phyloP scores from a whole-genome alignment of 2,329 filamentous ascomycete genomes.

The Alternaria longipes region DNA sequence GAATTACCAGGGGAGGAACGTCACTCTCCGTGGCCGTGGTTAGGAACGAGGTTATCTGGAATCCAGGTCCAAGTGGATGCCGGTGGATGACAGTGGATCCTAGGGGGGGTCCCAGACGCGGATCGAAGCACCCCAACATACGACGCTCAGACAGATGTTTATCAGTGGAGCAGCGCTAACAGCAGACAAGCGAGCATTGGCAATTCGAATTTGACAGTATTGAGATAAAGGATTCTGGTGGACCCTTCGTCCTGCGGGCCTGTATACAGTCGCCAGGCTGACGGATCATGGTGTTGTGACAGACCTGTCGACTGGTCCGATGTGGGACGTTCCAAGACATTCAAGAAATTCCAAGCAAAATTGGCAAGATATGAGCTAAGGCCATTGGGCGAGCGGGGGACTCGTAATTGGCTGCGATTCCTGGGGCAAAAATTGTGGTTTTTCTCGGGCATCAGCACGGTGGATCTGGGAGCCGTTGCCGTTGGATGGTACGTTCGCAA shows the following conservation, averaged over 20 bases:
- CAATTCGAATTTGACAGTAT: slow-evolving; percentile 16
- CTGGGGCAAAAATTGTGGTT: neutral
- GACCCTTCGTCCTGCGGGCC: slow-evolving; percentile 1
- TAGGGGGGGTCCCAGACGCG: slow-evolving; percentile 9
- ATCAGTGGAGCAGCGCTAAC: slow-evolving; percentile 30
- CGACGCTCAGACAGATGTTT: slow-evolving; percentile 21
- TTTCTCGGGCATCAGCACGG: slow-evolving; percentile 14
- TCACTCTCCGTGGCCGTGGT: slow-evolving; percentile 3
- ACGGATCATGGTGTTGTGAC: slow-evolving; percentile 4
- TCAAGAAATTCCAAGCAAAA: slow-evolving; percentile 15
- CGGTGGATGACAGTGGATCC: slow-evolving; percentile 9
- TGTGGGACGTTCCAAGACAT: slow-evolving; percentile 8
- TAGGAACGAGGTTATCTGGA: slow-evolving; percentile 3
- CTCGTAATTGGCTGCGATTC: slow-evolving; percentile 2
- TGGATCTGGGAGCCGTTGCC: slow-evolving; percentile 5
- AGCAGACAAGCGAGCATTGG: slow-evolving; percentile 9
- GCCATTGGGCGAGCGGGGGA: neutral
- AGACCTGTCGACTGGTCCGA: slow-evolving; percentile 1
- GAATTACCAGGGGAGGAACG: slow-evolving; percentile 2
- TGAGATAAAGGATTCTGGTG: slow-evolving; percentile 16
- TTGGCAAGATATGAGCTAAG: slow-evolving; percentile 4
- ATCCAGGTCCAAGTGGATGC: slow-evolving; percentile 13
- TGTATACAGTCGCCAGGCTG: slow-evolving; percentile 8
- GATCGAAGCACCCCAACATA: slow-evolving; percentile 22
- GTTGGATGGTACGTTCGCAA: slow-evolving; percentile 9